A percentile compares a stretch with the other conserved stretches of the same genome.
phyloP scores from a whole-genome alignment of 352 stramenopile species.

The Globisporangium parvum region DNA sequence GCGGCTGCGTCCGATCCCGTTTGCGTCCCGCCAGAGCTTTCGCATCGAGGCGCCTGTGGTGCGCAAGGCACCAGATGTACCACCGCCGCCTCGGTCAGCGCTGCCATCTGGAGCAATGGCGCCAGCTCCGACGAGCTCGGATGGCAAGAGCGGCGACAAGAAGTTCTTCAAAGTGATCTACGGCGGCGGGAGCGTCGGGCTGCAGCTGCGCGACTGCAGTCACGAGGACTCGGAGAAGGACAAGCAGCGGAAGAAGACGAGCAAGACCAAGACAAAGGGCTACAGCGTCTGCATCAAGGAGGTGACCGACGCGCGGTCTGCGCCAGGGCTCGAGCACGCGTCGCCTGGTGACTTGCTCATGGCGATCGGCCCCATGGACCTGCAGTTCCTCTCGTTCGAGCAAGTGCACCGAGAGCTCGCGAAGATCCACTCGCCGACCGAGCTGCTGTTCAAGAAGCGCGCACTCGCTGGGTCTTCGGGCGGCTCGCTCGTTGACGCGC shows the following conservation, averaged over 20 bases:
- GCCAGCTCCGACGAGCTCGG: not conserved
- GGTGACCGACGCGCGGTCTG: constrained; percentile 40
- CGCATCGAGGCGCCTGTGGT: constrained; percentile 26
- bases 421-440: constrained; percentile 36
- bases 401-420: constrained; percentile 43
- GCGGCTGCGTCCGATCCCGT: constrained; percentile 12
- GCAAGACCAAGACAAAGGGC: constrained; percentile 54
- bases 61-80: constrained; percentile 13
- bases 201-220: constrained; percentile 42
- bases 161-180: constrained; percentile 70
- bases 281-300: constrained; percentile 59
- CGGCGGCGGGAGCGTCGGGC: constrained; percentile 35
- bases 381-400: constrained; percentile 60
- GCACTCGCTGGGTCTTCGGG: constrained; percentile 22
- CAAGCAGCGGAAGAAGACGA: constrained; percentile 42
- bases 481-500: constrained; percentile 44
- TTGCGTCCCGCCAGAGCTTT: constrained; percentile 49
- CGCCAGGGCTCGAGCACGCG: constrained; percentile 46
- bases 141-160: constrained; percentile 29
- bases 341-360: constrained; percentile 58
- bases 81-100: constrained; percentile 4
- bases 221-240: constrained; percentile 32
- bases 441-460: constrained; percentile 63
- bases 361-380: constrained; percentile 53
- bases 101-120: not conserved